phyloP scores from a whole-genome alignment of 2,329 filamentous ascomycete species.

The Aspergillus uvarum region DNA sequence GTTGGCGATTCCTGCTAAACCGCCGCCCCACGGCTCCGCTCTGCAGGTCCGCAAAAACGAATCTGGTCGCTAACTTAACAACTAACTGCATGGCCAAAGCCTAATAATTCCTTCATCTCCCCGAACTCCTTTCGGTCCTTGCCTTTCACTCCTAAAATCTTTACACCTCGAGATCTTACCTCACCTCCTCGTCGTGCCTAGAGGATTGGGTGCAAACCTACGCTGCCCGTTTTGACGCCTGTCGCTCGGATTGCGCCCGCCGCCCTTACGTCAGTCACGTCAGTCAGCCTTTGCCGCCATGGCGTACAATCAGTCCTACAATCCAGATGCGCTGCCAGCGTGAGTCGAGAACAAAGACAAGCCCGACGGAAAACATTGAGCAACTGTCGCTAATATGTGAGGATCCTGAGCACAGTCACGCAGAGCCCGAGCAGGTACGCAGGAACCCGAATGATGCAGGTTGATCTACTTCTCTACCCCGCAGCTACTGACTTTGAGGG shows the following conservation, averaged over 20 bases:
- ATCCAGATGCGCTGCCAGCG: slow-evolving; percentile 93
- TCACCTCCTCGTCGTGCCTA: neutral
- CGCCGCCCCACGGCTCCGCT: slow-evolving; percentile 17
- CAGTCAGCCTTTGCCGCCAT: slow-evolving; percentile 52
- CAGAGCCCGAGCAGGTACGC: slow-evolving; percentile 69
- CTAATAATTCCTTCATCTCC: slow-evolving; percentile 8
- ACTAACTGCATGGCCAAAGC: slow-evolving; percentile 12
- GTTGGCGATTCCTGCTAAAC: slow-evolving; percentile 16
- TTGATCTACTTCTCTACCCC: slow-evolving; percentile 5
- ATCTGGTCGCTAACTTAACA: slow-evolving; percentile 8
- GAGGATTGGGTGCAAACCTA: neutral
- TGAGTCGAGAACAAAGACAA: slow-evolving; percentile 49
- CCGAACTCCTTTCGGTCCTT: slow-evolving; percentile 5
- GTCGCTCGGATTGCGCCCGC: slow-evolving; percentile 10
- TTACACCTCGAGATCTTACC: slow-evolving; percentile 1
- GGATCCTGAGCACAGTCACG: slow-evolving; percentile 55
- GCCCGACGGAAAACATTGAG: neutral
- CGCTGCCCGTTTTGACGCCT: neutral
- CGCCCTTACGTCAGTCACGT: slow-evolving; percentile 32
- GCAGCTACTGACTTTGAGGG: slow-evolving; percentile 3
- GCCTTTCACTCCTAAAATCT: slow-evolving; percentile 7
- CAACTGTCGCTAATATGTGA: slow-evolving; percentile 19
- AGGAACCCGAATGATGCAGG: neutral
- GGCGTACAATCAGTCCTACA: slow-evolving; percentile 92
- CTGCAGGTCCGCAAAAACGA: slow-evolving; percentile 10